Evolutionary conservation across 352 stramenopile genomes (phyloP), one percentile per base, ranked within the genome.

Genomic region (Pythium scleroteichum): DNA sequence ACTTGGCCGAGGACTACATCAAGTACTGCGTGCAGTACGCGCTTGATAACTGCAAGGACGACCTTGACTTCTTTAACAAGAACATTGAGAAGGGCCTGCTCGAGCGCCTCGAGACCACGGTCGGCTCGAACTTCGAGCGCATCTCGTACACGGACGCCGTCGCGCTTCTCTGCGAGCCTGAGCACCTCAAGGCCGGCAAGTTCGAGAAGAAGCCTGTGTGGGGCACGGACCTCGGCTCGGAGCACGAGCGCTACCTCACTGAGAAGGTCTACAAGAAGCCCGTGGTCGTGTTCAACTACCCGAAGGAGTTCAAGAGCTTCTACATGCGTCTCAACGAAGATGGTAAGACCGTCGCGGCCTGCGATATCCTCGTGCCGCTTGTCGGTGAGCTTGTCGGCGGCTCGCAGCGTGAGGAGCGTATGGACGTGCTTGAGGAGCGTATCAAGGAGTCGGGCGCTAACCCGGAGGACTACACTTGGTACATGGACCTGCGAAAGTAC

Each of bases 321-420:
- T 99, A 99, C 85, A 99, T 99, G 97, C 87, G 97, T 48, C 79
- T 98, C 62, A 99, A 99, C 74, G 94, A 98, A 47, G 94, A 98
- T 66, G 90, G 87, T 50, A 92, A 99, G 76, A 99, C 96, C 3
- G 97, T 99, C 19, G 97, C 96, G 53, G 96, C 96, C 13, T 97
- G 98, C 64, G 97, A 99, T 71, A 79, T 99, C 53, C 79, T 99
- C 19, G 96, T 99, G 57, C 97, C 97, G 14, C 89, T 97, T 50
- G 92, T 99, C 27, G 84, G 89, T 26, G 97, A 99, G 75, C 91
- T 99, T 46, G 97, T 99, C 39, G 97, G 97, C 55, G 97, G 97
- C 68, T 98, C 91, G 68, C 92, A 98, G 79, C 88, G 97, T 71
- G 96, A 98, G 81, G 95, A 99, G 63, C 79, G 94, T 67, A 72